phyloP scores from a whole-genome alignment of 2,329 filamentous ascomycete genomes.

The Boeremia exigua region DNA sequence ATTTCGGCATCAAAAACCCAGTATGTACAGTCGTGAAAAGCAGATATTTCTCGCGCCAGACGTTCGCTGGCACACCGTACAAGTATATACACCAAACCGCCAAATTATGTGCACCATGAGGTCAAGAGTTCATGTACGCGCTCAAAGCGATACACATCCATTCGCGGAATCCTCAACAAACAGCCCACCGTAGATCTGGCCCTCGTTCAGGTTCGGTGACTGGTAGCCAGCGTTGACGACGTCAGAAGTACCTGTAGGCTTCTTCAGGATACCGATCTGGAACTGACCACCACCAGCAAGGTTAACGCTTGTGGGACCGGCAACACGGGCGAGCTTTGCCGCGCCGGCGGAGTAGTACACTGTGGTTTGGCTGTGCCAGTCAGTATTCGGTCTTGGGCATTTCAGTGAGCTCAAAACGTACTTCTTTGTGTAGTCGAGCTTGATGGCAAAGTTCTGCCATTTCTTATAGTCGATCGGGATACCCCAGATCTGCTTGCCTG shows the following conservation, averaged over 20 bases:
- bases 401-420: slow-evolving; percentile 40
- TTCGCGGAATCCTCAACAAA: slow-evolving; percentile 48
- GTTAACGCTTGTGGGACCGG: slow-evolving; percentile 56
- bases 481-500: slow-evolving; percentile 54
- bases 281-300: slow-evolving; percentile 65
- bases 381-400: background rate
- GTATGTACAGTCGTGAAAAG: no score
- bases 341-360: slow-evolving; percentile 63
- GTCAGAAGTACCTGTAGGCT: slow-evolving; percentile 56
- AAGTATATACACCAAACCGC: background rate
- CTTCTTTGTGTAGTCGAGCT: slow-evolving; percentile 63
- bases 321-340: slow-evolving; percentile 56
- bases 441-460: slow-evolving; percentile 69
- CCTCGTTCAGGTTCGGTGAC: slow-evolving; percentile 43
- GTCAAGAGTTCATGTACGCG: background rate
- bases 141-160: slow-evolving; percentile 43
- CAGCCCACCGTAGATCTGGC: slow-evolving; percentile 48
- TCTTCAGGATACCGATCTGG: slow-evolving; percentile 69
- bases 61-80: background rate
- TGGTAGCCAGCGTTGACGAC: slow-evolving; percentile 49
- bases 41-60: no score
- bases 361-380: slow-evolving; percentile 56
- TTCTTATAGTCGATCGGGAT: slow-evolving; percentile 57
- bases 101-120: background rate
- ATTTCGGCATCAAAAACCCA: background rate